A percentile compares a stretch with the other conserved stretches of the same genome.
phyloP scores from a whole-genome alignment of 192 early-diverging fungal genomes.

The Entomortierella chlamydospora region DNA sequence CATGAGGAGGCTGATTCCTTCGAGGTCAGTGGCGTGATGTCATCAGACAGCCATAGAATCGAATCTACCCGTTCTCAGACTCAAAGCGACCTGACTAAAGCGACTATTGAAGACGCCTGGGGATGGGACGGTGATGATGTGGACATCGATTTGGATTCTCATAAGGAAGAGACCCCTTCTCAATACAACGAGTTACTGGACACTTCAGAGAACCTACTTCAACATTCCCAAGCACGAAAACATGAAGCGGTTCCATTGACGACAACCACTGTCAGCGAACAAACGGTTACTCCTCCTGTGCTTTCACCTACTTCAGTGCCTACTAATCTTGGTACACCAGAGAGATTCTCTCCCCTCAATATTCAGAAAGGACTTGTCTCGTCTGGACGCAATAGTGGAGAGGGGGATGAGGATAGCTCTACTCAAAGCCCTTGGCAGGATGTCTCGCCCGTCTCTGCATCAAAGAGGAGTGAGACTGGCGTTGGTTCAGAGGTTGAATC shows the following conservation, averaged over 20 bases:
- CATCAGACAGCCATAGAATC: not conserved
- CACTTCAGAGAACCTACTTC: not conserved
- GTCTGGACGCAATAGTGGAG: slow-evolving; percentile 12
- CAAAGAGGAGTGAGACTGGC: slow-evolving; percentile 46
- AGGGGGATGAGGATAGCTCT: slow-evolving; percentile 23
- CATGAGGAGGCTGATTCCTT: too few species aligned
- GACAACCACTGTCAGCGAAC: not conserved
- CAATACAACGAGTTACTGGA: not conserved
- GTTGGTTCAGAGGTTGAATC: slow-evolving; percentile 45
- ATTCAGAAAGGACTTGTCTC: slow-evolving; percentile 6
- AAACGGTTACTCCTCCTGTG: not conserved
- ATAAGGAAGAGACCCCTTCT: slow-evolving; percentile 1
- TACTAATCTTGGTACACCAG: not conserved
- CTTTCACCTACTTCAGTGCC: not conserved
- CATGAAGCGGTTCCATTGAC: not conserved
- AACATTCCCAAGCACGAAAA: not conserved
- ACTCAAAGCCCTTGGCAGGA: slow-evolving; percentile 51
- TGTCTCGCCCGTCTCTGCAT: slow-evolving; percentile 35
- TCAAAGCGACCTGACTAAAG: not conserved
- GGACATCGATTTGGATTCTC: slow-evolving; percentile 6
- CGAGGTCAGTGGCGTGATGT: too few species aligned
- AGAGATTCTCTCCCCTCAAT: slow-evolving; percentile 8
- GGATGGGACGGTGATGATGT: slow-evolving; percentile 45
- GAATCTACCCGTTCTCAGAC: slow-evolving; percentile 3
- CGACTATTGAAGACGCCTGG: slow-evolving; percentile 30